Base-by-base conservation (phyloP, 2,329 filamentous ascomycete genomes). In the Aspergillus pseudotamarii region DNA sequence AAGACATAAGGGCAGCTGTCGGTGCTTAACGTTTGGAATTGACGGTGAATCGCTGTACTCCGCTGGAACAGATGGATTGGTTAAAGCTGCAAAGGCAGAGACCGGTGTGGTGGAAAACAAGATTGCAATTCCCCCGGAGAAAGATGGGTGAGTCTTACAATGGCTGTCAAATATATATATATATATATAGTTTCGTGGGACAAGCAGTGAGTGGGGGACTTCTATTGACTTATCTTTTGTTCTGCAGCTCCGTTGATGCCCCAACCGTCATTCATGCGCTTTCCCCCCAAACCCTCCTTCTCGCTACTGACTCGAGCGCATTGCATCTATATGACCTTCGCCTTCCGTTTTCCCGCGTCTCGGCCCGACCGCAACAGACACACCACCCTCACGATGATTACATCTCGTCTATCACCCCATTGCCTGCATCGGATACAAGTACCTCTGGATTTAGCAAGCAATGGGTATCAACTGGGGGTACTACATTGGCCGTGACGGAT, bases 1-100 rank as follows among this genome's bases (percentile, higher is more conserved):
- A 69, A 86, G 95, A 65, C 95, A 99, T 81, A 96, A 97, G 82
- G 94, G 93, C 14, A 97, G 93, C 83, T 98, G 94, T 75, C 86
- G 95, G 59, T 89, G 88, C 64, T 81, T 98, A 60, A 88, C 85
- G 5, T 98, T 94, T 79, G 90, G 88, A 67, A 79, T 88, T 62
- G 94, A 97, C 75, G 95, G 94, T 19, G 82, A 86, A 68, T 84
- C 89, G 83, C 79, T 84, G 80, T 88, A 83, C 69, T 85, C 82
- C 23, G 82, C 85, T 4, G 88, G 88, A 48, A 87, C 86, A 11
- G 88, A 90, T 75, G 87, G 86, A 54, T 78, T 89, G 50, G 83
- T 89, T 59, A 90, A 90, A 72, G 83, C 82, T 46, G 88, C 88
- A 28, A 83, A 82, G 66, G 79, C 81, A 14, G 82, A 83, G 71